A percentile compares a stretch with the other conserved stretches of the same genome.
Conservation (phyloP, 2,329 filamentous ascomycete genomes). For the Calonectria multiphialidica region DNA sequence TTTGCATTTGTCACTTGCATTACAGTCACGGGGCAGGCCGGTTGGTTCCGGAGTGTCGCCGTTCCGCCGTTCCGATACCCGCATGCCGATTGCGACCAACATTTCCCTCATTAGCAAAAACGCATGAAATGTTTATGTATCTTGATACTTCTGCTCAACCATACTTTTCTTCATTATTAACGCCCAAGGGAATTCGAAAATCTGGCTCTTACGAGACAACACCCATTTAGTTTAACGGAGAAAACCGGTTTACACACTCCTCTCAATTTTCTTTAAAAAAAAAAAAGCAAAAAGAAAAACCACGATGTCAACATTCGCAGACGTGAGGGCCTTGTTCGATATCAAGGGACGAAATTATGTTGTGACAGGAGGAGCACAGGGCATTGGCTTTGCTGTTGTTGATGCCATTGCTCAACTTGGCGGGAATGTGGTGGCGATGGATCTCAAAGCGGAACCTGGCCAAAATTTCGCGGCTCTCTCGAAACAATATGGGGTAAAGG, state of each 20-base stretch:
- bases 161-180: too few relatives aligned
- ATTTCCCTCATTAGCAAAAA: background rate
- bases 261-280: too few relatives aligned
- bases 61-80: background rate
- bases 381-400: slow-evolving; percentile 51
- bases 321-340: slow-evolving; percentile 38
- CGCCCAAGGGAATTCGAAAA: too few relatives aligned
- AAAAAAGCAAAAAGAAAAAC: too few relatives aligned
- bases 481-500: slow-evolving; percentile 32
- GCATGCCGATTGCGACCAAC: background rate
- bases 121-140: background rate
- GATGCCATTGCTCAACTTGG: slow-evolving; percentile 54
- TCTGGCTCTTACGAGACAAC: too few relatives aligned
- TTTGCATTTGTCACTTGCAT: background rate
- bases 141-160: too few relatives aligned
- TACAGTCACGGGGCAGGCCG: background rate
- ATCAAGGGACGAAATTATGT: slow-evolving; percentile 48
- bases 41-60: background rate
- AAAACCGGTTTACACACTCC: background rate
- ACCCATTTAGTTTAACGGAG: too few relatives aligned
- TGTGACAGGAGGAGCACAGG: slow-evolving; percentile 52
- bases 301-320: background rate
- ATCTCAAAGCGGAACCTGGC: slow-evolving; percentile 44
- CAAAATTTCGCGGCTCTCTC: slow-evolving; percentile 40
- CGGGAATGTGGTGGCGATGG: slow-evolving; percentile 51